Percentiles rank a stretch among this genome's conserved stretches.
These are phyloP conservation scores for Forsythia suspensa DNA, from an alignment of 257 asterid genomes.

Conservation along the genomic window DNA sequence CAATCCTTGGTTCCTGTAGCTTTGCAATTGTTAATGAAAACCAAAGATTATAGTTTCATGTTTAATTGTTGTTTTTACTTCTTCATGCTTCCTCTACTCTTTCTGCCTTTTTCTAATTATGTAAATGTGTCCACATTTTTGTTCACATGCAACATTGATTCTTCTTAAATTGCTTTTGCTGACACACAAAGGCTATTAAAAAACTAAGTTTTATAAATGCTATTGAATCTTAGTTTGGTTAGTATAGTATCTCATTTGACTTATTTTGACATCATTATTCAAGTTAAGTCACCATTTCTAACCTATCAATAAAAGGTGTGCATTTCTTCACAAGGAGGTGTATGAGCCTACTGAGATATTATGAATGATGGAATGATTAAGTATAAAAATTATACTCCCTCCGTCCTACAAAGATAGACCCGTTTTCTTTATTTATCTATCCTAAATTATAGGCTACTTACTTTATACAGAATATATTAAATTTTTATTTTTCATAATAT, in stretches of 20 bases:
- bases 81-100: neutral
- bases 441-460: too few species aligned
- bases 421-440: too few species aligned
- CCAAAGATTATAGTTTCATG: neutral
- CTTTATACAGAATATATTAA: too few species aligned
- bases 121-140: neutral
- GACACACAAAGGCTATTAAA: neutral
- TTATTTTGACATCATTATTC: neutral
- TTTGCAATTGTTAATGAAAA: neutral
- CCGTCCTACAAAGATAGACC: too few species aligned
- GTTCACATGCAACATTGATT: neutral
- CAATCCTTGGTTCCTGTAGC: neutral
- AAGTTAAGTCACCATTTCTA: neutral
- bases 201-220: neutral
- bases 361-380: neutral
- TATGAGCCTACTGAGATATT: neutral
- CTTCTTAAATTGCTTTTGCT: neutral
- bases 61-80: neutral
- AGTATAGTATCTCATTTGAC: neutral
- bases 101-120: conserved; percentile 10
- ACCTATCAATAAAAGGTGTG: neutral
- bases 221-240: neutral
- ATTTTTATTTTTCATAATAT: too few species aligned
- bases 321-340: neutral
- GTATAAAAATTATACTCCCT: neutral